These are phyloP conservation scores for Podospora pseudopauciseta DNA, from an alignment of 495 filamentous ascomycete genomes.

Conservation along the genomic window DNA sequence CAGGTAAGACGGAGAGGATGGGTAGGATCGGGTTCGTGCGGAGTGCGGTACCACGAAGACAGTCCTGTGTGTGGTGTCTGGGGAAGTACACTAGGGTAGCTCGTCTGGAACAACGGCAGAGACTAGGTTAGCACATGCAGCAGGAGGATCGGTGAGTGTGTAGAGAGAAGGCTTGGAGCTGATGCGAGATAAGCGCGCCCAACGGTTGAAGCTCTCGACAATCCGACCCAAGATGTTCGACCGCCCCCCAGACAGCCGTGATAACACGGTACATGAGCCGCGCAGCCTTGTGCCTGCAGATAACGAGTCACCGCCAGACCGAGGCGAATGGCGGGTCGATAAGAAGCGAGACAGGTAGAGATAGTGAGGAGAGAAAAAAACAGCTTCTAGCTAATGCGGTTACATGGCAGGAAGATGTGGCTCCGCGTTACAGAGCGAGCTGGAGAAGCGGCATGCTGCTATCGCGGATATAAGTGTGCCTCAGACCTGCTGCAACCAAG, in stretches of 20 bases:
- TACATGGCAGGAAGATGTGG: slow-evolving; percentile 12
- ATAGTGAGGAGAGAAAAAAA: slow-evolving; percentile 9
- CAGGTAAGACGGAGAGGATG: background rate
- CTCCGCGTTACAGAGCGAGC: slow-evolving; percentile 2
- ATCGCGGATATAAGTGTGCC: slow-evolving; percentile 2
- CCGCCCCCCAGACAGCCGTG: slow-evolving; percentile 1
- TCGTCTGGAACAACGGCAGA: slow-evolving; percentile 6
- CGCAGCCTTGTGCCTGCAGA: slow-evolving; percentile 20
- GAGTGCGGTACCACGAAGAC: slow-evolving; percentile 2
- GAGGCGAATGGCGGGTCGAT: slow-evolving; percentile 17
- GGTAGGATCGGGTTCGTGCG: slow-evolving; percentile 8
- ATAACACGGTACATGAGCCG: slow-evolving; percentile 16
- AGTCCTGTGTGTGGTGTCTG: background rate
- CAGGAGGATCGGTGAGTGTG: slow-evolving; percentile 25
- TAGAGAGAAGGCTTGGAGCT: slow-evolving; percentile 4
- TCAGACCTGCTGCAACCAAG: slow-evolving; percentile 3
- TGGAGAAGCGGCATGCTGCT: background rate
- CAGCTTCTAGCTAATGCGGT: slow-evolving; percentile 13
- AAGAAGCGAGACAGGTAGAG: slow-evolving; percentile 15
- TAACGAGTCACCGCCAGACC: slow-evolving; percentile 25
- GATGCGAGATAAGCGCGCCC: slow-evolving; percentile 28
- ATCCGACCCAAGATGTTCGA: background rate
- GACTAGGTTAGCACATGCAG: slow-evolving; percentile 17
- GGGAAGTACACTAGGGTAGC: slow-evolving; percentile 6
- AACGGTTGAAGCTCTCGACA: background rate